phyloP scores from a whole-genome alignment of 192 early-diverging fungal genomes.

The Coemansia sp. region DNA sequence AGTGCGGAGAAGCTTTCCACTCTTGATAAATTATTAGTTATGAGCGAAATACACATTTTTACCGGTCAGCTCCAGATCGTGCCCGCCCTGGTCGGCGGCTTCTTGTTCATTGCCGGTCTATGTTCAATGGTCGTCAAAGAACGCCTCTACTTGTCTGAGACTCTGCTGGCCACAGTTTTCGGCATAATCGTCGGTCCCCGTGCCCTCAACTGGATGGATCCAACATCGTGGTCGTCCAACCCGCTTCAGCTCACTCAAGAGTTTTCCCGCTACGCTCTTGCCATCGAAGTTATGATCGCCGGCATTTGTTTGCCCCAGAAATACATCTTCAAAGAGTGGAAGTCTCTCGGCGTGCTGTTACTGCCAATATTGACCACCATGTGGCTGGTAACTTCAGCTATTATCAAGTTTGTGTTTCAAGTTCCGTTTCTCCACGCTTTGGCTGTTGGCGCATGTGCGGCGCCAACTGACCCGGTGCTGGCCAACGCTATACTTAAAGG shows the following conservation, averaged over 20 bases:
- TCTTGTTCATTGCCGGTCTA: slow-evolving; percentile 66
- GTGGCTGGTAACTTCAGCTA: slow-evolving; percentile 71
- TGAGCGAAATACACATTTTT: slow-evolving; percentile 40
- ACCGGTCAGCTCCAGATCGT: slow-evolving; percentile 42
- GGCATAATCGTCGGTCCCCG: slow-evolving; percentile 85
- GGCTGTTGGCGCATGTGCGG: slow-evolving; percentile 77
- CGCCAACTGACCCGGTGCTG: slow-evolving; percentile 93
- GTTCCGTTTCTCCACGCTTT: slow-evolving; percentile 65
- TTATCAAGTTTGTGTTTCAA: slow-evolving; percentile 62
- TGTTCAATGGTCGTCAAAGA: slow-evolving; percentile 70
- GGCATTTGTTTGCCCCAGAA: slow-evolving; percentile 79
- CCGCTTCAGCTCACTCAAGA: slow-evolving; percentile 63
- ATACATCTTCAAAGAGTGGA: slow-evolving; percentile 68
- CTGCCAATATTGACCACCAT: slow-evolving; percentile 79
- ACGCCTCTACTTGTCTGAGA: slow-evolving; percentile 69
- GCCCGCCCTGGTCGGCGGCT: slow-evolving; percentile 66
- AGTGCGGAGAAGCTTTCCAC: neutral
- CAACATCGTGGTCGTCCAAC: slow-evolving; percentile 57
- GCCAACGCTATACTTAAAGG: slow-evolving; percentile 95
- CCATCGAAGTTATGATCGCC: slow-evolving; percentile 83
- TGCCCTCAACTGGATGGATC: slow-evolving; percentile 70
- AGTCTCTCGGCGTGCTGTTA: slow-evolving; percentile 66
- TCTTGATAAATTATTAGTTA: neutral
- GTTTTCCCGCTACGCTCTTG: slow-evolving; percentile 76
- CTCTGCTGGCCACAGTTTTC: slow-evolving; percentile 77